Evolutionary conservation across 2,329 filamentous ascomycete genomes (phyloP).

Genomic region (Cercospora sp.): DNA sequence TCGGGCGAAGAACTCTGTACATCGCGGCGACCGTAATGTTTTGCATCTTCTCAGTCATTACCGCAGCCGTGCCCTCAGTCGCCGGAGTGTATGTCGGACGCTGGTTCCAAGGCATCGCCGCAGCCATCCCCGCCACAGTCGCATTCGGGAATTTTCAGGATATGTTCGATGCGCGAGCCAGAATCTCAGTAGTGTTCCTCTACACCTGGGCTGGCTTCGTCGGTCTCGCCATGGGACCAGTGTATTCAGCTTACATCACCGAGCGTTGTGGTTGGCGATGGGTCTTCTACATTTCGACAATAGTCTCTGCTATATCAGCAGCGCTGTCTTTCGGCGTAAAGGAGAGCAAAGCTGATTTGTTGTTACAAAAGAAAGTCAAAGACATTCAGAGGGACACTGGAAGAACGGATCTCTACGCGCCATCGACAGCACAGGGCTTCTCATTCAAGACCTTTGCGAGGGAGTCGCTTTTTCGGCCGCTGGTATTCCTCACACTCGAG

Average conservation of each 20-base stretch:
- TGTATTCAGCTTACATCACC: conserved; percentile 48
- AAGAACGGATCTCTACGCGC: conserved; percentile 24
- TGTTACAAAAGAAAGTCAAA: conserved; percentile 42
- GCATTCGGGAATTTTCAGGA: conserved; percentile 53
- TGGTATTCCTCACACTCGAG: conserved; percentile 48
- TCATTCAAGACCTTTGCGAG: conserved; percentile 40
- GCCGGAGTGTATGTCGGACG: conserved; percentile 45
- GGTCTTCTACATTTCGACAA: conserved; percentile 46
- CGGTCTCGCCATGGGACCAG: conserved; percentile 48
- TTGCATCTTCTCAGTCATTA: conserved; percentile 41
- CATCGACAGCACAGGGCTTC: conserved; percentile 10
- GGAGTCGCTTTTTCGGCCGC: conserved; percentile 45
- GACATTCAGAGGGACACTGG: conserved; percentile 34
- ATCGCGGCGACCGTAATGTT: conserved; percentile 35
- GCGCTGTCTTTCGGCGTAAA: conserved; percentile 42
- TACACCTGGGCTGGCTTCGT: conserved; percentile 49
- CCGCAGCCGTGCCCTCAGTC: conserved; percentile 36
- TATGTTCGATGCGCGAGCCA: conserved; percentile 47
- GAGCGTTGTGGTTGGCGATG: conserved; percentile 45
- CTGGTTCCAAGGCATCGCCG: conserved; percentile 47
- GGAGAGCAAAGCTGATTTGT: conserved; percentile 48
- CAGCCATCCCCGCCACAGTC: conserved; percentile 51
- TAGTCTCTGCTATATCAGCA: conserved; percentile 41
- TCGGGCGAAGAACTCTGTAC: conserved; percentile 41
- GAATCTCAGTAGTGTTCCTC: conserved; percentile 43